Evolutionary conservation across 2,329 filamentous ascomycete genomes (phyloP), one percentile per base, ranked within the genome.

Genomic region (Penicillium polonicum): DNA sequence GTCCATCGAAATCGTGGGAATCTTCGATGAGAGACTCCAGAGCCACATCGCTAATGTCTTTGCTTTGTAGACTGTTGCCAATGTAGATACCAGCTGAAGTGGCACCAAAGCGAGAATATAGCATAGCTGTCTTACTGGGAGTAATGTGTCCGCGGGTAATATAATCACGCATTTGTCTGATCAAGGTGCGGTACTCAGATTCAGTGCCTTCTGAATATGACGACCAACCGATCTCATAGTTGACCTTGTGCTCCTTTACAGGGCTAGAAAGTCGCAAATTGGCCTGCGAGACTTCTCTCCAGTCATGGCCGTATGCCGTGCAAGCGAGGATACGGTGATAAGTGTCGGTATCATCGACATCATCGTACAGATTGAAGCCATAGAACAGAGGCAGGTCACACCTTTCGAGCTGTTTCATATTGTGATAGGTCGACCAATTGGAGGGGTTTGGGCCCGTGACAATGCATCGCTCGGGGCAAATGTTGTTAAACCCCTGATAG

Each of bases 301-400:
- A 39, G n/a, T 39, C n/a, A 9, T 65, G 57, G 35, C 68, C 67
- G 25, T 60, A 70, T 1, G 68, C 67, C 1, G 67, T 63, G 57
- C 70, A 75, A 36, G 73, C 67, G 19, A 65, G 55, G 51, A 76
- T 73, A 39, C 68, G 68, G 57, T 75, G 72, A 52, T 46, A 60
- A 15, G 29, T n/a, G 35, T 53, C 44, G 13, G 23, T 19, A 52
- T 74, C 66, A 52, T 76, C 73, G 12, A 76, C 69, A 12, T 56
- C 54, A 53, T 76, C 73, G 45, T 70, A 65, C 45, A 76, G 54
- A n/a, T 69, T 69, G 58, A 76, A 75, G 55, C 67, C 60, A 48
- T 73, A 74, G 48, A 75, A 71, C 56, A 75, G 62, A 51, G 68
- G 68, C 60, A 68, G 50, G 35, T 62, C 51, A 60, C 73, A 76